These are phyloP conservation scores for Macrophomina phaseolina DNA, from an alignment of 2,329 filamentous ascomycete genomes.

Conservation along the genomic window DNA sequence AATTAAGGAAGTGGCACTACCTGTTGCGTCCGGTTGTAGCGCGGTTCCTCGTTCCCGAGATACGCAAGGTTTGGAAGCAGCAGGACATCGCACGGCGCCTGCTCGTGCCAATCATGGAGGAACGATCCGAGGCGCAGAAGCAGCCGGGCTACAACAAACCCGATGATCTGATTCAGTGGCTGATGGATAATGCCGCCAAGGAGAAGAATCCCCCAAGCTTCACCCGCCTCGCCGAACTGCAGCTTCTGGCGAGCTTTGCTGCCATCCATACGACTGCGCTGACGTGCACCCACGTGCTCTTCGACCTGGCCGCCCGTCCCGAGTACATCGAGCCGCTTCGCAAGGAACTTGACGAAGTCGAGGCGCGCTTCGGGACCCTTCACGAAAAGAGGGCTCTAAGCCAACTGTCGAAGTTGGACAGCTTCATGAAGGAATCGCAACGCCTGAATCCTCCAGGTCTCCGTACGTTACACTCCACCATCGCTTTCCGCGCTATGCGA, in stretches of 20 bases:
- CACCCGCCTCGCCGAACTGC: conserved; percentile 16
- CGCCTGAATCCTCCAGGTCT: conserved; percentile 29
- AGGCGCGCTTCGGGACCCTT: conserved; percentile 25
- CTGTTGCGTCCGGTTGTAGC: conserved; percentile 15
- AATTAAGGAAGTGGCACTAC: conserved; percentile 14
- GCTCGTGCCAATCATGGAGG: conserved; percentile 26
- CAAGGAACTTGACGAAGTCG: conserved; percentile 27
- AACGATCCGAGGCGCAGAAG: conserved; percentile 21
- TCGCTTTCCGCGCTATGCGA: too few species aligned
- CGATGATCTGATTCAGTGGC: conserved; percentile 11
- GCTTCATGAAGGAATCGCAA: conserved; percentile 33
- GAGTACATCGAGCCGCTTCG: conserved; percentile 31
- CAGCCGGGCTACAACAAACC: not conserved
- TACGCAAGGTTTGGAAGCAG: conserved; percentile 25
- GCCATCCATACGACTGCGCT: conserved; percentile 35
- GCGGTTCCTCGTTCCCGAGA: conserved; percentile 7
- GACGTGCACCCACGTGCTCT: conserved; percentile 29
- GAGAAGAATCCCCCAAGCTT: conserved; percentile 23
- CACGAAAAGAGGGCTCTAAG: conserved; percentile 25
- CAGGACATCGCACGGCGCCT: conserved; percentile 22
- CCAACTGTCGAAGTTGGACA: conserved; percentile 31
- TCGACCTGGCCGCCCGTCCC: conserved; percentile 30
- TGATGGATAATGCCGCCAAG: conserved; percentile 29
- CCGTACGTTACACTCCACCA: not conserved
- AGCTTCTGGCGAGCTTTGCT: conserved; percentile 27